Conservation (phyloP, 2,329 filamentous ascomycete genomes). For the Elsinoe perseae region DNA sequence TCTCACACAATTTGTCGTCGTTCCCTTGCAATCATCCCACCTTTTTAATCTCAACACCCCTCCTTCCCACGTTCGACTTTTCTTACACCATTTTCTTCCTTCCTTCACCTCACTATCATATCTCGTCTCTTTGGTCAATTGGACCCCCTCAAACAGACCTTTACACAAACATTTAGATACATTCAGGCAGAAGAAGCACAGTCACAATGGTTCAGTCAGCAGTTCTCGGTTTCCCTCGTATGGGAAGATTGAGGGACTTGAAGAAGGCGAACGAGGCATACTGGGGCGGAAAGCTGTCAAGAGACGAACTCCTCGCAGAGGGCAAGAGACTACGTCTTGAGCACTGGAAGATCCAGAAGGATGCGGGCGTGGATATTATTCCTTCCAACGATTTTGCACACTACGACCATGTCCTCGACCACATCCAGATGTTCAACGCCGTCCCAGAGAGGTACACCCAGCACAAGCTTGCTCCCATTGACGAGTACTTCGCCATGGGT, state of each 20-base stretch:
- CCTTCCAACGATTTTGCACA: slow-evolving; percentile 99
- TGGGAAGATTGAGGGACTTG: slow-evolving; percentile 96
- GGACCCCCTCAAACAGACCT: slow-evolving; percentile 2
- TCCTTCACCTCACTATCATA: slow-evolving; percentile 10
- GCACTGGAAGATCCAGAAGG: slow-evolving; percentile 99
- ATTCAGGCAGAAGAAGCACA: slow-evolving; percentile 14
- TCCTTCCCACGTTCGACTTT: slow-evolving; percentile 8
- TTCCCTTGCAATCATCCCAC: slow-evolving; percentile 15
- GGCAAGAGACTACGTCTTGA: slow-evolving; percentile 92
- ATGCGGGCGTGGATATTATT: slow-evolving; percentile 94
- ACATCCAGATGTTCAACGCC: slow-evolving; percentile 95
- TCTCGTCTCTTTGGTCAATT: background rate
- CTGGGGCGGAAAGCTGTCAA: slow-evolving; percentile 92
- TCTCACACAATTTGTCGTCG: slow-evolving; percentile 11
- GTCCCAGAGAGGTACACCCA: slow-evolving; percentile 89
- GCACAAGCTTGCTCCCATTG: slow-evolving; percentile 76
- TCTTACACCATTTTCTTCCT: slow-evolving; percentile 15
- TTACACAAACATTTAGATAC: background rate
- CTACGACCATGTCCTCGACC: slow-evolving; percentile 95
- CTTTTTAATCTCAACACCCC: slow-evolving; percentile 9
- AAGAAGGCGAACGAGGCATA: slow-evolving; percentile 99
- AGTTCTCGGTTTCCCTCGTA: slow-evolving; percentile 96
- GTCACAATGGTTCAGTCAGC: slow-evolving; percentile 49
- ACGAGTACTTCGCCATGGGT: slow-evolving; percentile 99
- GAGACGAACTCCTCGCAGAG: slow-evolving; percentile 83